These are phyloP conservation scores for Viridothelium virens DNA, from an alignment of 495 filamentous ascomycete species.

Conservation along the genomic window DNA sequence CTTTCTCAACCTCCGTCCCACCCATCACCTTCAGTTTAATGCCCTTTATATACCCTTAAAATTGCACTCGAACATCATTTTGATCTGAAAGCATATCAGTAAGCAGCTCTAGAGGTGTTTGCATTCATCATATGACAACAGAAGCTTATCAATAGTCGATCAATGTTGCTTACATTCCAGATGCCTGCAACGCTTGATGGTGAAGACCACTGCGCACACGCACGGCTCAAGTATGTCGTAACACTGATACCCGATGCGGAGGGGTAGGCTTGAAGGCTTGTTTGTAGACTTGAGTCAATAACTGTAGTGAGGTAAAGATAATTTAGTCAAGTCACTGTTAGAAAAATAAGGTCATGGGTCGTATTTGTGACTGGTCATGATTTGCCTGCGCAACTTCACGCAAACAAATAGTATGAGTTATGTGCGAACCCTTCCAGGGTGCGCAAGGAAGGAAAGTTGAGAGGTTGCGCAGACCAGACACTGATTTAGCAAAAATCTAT, in stretches of 20 bases:
- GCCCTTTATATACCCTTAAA: not conserved
- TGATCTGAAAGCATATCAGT: not conserved
- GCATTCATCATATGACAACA: not conserved
- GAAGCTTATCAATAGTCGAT: not conserved
- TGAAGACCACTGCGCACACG: not conserved
- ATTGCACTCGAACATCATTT: not conserved
- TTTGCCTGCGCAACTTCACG: not conserved
- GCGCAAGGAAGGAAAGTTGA: slow-evolving; percentile 2
- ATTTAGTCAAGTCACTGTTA: not conserved
- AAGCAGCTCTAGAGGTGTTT: not conserved
- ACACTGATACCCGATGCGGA: too few species aligned
- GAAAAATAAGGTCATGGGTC: not conserved
- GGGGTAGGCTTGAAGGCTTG: too few species aligned
- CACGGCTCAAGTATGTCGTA: not conserved
- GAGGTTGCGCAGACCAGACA: not conserved
- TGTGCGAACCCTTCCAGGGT: not conserved
- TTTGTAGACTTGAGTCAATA: not conserved
- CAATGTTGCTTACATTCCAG: not conserved
- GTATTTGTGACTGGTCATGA: not conserved
- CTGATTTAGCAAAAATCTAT: slow-evolving; percentile 3
- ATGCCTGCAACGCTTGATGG: not conserved
- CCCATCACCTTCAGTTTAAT: not conserved
- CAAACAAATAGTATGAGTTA: not conserved
- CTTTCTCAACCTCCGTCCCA: slow-evolving; percentile 11
- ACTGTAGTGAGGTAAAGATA: not conserved